Evolutionary conservation across 768 basidiomycete genomes (phyloP).

Genomic region (Amanita thiersii): DNA sequence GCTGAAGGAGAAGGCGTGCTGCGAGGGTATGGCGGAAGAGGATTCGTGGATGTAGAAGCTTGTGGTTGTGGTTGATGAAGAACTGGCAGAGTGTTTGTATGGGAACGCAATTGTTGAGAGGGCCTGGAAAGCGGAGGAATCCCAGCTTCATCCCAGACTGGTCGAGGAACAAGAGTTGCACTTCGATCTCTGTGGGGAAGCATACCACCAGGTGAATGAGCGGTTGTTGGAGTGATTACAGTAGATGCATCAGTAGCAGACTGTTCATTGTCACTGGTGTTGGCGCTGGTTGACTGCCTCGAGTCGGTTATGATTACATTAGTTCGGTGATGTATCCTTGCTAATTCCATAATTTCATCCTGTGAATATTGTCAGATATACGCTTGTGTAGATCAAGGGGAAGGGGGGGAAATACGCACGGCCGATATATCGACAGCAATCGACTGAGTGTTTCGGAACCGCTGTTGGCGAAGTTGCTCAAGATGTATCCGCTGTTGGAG

Average conservation of each 20-base stretch:
- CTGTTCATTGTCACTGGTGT: conserved; percentile 13
- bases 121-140: conserved; percentile 8
- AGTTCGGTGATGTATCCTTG: conserved; percentile 10
- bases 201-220: conserved; percentile 29
- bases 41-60: conserved; percentile 10
- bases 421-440: conserved; percentile 7
- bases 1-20: conserved; percentile 29
- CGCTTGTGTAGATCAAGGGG: conserved; percentile 4
- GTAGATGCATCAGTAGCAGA: conserved; percentile 23
- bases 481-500: conserved; percentile 14
- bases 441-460: background rate
- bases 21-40: conserved; percentile 16
- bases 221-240: conserved; percentile 8
- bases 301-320: conserved; percentile 9
- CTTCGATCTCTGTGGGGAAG: conserved; percentile 60
- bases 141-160: conserved; percentile 40
- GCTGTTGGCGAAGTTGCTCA: conserved; percentile 5
- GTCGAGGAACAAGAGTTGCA: conserved; percentile 65
- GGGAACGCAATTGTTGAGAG: conserved; percentile 9
- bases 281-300: conserved; percentile 1
- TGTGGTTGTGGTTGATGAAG: conserved; percentile 11
- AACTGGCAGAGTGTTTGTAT: conserved; percentile 11
- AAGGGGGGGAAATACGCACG: conserved; percentile 10
- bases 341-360: conserved; percentile 18
- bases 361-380: background rate